Base-by-base conservation (phyloP, 169 alveolate species). In the Plasmodium coatneyi region DNA sequence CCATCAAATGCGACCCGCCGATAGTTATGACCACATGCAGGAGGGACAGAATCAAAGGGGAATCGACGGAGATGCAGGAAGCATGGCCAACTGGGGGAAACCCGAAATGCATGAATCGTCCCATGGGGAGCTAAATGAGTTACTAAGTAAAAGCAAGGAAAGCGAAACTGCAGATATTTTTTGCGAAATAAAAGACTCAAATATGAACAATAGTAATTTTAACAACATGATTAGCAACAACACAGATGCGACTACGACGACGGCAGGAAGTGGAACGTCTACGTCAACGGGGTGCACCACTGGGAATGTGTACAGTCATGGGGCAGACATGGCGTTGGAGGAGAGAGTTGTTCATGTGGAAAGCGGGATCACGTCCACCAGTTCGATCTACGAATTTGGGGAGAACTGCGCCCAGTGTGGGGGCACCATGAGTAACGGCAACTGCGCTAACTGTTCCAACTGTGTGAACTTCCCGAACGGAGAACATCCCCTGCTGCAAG, bases 171-270 rank as follows among this genome's bases (percentile, higher is more conserved):
- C 71, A 1, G 41, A 56, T 32, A 54, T 28, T 60, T 86, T 74
- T 54, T 83, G 92, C 36, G 71, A 86, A 60, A 60, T 82, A 54
- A 82, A 82, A 56, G 80, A 54, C 30, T 22, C 52, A n/a, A 74
- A 32, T 25, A 43, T 49, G 34, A 78, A 34, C n/a, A 86, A 76
- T 74, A 86, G 80, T 22, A 86, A 36, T 32, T 30, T 28, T 12
- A 32, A 52, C 41, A 74, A 86, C 60, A 86, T 83, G 83, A 72
- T 25, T 43, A 83, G 92, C 25, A 83, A 83, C 56, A 83, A 83
- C n/a, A 43, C 78, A 12, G 92, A 83, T 70, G 76, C 54, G 7
- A 83, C 82, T 25, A 72, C 82, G n/a, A 71, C 49, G 1, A 28
- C 91, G 25, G 39, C 30, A 6, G 83, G 76, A 5, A 66, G 76